These are phyloP conservation scores for Globisporangium barbulae DNA, from an alignment of 352 stramenopile genomes.

Conservation along the genomic window DNA sequence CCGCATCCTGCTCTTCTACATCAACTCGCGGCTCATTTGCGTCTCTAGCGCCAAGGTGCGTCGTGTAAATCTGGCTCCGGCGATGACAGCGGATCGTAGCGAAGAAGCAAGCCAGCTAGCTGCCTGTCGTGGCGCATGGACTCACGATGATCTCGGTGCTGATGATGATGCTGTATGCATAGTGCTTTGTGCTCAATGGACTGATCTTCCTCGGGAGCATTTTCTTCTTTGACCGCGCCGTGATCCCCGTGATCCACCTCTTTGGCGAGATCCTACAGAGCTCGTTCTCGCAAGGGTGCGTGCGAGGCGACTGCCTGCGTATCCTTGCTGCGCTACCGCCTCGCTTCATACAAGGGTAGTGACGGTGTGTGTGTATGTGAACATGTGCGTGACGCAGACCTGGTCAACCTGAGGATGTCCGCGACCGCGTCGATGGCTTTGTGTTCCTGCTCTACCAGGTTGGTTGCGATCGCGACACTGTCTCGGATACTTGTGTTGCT, in stretches of 20 bases:
- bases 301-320: neutral
- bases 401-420: constrained; percentile 64
- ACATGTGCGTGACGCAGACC: constrained; percentile 23
- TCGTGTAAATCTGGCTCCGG: neutral
- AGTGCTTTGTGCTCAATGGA: constrained; percentile 88
- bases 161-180: neutral
- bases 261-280: constrained; percentile 80
- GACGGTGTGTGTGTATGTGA: neutral
- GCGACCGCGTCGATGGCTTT: constrained; percentile 76
- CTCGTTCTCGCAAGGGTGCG: constrained; percentile 61
- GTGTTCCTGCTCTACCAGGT: constrained; percentile 87
- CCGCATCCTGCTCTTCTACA: constrained; percentile 83
- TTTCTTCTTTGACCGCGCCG: constrained; percentile 83
- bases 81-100: neutral
- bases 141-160: neutral
- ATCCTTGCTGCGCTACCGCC: neutral
- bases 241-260: constrained; percentile 87
- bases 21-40: constrained; percentile 83
- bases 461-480: neutral
- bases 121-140: neutral
- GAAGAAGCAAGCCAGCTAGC: neutral
- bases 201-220: constrained; percentile 89
- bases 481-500: neutral
- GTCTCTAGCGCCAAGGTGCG: constrained; percentile 77
- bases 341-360: too few relatives aligned